Evolutionary conservation across 345 rosid genomes (phyloP), one percentile per base, ranked within the genome.

Genomic region (Arabidopsis thaliana): DNA sequence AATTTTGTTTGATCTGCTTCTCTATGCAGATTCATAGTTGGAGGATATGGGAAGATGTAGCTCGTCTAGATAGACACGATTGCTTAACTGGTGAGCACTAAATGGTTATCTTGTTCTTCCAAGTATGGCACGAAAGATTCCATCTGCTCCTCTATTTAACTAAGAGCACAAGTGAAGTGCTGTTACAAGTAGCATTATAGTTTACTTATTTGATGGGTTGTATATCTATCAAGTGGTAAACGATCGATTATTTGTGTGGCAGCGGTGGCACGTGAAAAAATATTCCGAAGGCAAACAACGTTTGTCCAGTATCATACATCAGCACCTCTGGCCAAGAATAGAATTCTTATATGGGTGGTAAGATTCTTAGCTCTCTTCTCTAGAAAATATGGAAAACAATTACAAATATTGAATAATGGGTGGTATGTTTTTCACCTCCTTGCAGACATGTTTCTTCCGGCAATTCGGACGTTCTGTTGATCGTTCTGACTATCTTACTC

Each of bases 41-140:
- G 99, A 90, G 93, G 78, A 78, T 51, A 4, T 95, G 99, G 97
- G 99, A 95, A 80, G 96, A 87, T 28, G 88, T 81, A 76, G 97
- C 97, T 84, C 93, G 53, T 65, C 74, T 59, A 85, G 96, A 92
- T 72, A 81, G 74, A 36, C 85, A 84, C 37, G 86, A 85, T 78
- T 76, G 69, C 59, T 79, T 87, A 80, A 78, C 84, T 75, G 96
- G 99, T 95, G 81, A 81, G 83, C 51, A 10, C 22, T 42, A 44
- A 57, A 5, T 12, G 24, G 4, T 37, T 52, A 38, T 7, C 50
- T 24, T 41, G 5, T 14, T 51, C 48, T 51, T 36, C 34, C 23
- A 11, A 2, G 6, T 10, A 16, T 4, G 7, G 14, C 22, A 32
- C 0, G 6, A n/a, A 12, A 45, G 2, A 45, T 25, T 49, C 9